Evolutionary conservation across 2,329 filamentous ascomycete species (phyloP), one percentile per base, ranked within the genome.

Genomic region (Ascochyta koolunga): DNA sequence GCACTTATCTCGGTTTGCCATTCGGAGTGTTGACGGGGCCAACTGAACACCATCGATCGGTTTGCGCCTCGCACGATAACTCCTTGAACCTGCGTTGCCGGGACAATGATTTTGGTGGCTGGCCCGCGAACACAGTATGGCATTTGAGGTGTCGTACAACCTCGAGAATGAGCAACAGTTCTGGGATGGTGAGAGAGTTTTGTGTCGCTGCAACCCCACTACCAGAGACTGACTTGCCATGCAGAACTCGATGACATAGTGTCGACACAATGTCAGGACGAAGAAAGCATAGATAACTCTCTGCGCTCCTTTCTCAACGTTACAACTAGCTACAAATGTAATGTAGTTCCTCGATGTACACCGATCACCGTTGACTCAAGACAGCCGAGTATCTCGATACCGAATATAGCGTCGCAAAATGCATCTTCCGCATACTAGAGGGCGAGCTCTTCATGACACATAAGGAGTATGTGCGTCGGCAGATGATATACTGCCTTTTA

Each of bases 401-500:
- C 64, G 90, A 96, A 64, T 86, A 93, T 69, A 90, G 96, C 67
- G 82, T 96, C 53, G 86, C 87, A 21, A 85, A 82, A 65, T 98
- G 93, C 78, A 89, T 89, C 55, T 89, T 90, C 73, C 86, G 86
- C 73, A 83, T 99, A 32, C 80, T 96, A 53, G 82, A 88, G 46
- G 92, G 92, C 71, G 78, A 79, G 16, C 80, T 98, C 38, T 99
- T 96, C 74, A 76, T 78, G 22, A 76, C 82, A 13, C 88, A 97
- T 73, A 84, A 86, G 62, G 88, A 91, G 52, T 98, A 99, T 76
- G 90, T 98, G 59, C 90, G 93, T 59, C 89, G 86, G 38, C 95
- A 98, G 78, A 91, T 99, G 68, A 86, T 98, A 61, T 92, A 96
- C 76, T 93, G 91, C 73, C 81, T 99, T 46, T 78, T 97, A 47